Evolutionary conservation across 1,139 yeast species (phyloP), one percentile per base, ranked within the genome.

Genomic region (Suhomyces atakaporum): DNA sequence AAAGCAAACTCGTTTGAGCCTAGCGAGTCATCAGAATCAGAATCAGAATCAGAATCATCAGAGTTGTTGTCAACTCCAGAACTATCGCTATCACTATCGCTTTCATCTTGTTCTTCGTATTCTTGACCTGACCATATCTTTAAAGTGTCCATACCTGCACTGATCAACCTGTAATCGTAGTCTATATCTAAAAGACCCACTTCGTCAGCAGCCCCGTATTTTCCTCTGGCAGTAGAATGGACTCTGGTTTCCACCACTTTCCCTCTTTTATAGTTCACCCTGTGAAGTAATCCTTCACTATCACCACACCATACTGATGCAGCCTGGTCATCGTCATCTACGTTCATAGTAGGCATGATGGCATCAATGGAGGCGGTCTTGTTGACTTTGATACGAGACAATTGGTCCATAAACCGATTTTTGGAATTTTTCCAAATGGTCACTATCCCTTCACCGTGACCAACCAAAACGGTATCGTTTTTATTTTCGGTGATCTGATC

Each of bases 401-500:
- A 71, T 59, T 89, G 97, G 59, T 90, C 97, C 45, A 69, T 73
- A 50, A 83, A 74, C 35, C 72, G 73, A 53, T 83, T 84, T 55
- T 77, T 77, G 27, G 77, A 70, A 27, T 83, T 79, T 48, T 79
- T 81, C 98, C 97, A 92, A n/a, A 85, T 69, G 0, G 97, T 88
- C 5, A 88, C 73, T n/a, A 88, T 77, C 2, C 97, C 97, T 56
- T 85, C 95, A 3, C 95, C 90, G 80, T 89, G 90, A 51, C 90
- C 81, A 0, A 84, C 85, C 14, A 82, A 69, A 3, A 81, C 80
- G 3, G 76, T 69, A 28, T 82, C 88, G 41, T 78, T 82, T 25
- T 74, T 75, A 16, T 71, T 68, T n/a, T 50, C n/a, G n/a, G n/a
- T 57, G 15, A 59, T 51, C 35, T 47, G 52, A 44, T 82, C 85